Evolutionary conservation across 1,139 yeast genomes (phyloP).

Genomic region (Zygosaccharomyces pseudobailii): DNA sequence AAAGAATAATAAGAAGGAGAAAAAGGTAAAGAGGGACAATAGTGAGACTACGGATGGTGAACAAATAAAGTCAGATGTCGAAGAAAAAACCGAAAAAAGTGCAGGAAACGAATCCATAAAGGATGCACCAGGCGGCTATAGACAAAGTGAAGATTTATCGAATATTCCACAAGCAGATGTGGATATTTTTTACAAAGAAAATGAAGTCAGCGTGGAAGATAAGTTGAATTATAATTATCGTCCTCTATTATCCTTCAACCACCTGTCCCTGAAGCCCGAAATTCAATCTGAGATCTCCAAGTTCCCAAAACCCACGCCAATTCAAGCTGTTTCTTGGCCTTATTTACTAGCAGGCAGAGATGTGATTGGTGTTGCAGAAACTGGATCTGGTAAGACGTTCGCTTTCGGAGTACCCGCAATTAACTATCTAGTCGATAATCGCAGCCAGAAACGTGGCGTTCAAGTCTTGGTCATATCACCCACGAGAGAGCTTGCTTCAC

Average conservation of each 20-base stretch:
- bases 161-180: conserved; percentile 50
- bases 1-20: conserved; percentile 32
- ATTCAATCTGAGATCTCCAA: conserved; percentile 55
- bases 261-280: conserved; percentile 52
- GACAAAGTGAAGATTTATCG: conserved; percentile 25
- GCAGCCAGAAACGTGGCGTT: conserved; percentile 45
- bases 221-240: conserved; percentile 47
- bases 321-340: conserved; percentile 98
- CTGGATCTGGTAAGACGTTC: conserved; percentile 96
- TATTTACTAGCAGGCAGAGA: conserved; percentile 73
- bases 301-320: conserved; percentile 91
- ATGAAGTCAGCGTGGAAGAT: conserved; percentile 80
- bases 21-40: conserved; percentile 29
- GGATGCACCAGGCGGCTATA: conserved; percentile 10
- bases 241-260: conserved; percentile 69
- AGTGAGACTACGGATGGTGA: conserved; percentile 13
- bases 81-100: conserved; percentile 4
- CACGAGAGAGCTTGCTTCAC: conserved; percentile 94
- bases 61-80: conserved; percentile 12
- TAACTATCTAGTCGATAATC: conserved; percentile 45
- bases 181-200: conserved; percentile 57
- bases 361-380: conserved; percentile 96
- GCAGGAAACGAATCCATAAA: conserved; percentile 19
- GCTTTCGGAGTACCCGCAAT: conserved; percentile 99
- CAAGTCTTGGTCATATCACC: conserved; percentile 88